Percentiles rank a stretch among this genome's conserved stretches.
Conservation (phyloP, 2,329 filamentous ascomycete genomes). For the Claviceps lovelessii region DNA sequence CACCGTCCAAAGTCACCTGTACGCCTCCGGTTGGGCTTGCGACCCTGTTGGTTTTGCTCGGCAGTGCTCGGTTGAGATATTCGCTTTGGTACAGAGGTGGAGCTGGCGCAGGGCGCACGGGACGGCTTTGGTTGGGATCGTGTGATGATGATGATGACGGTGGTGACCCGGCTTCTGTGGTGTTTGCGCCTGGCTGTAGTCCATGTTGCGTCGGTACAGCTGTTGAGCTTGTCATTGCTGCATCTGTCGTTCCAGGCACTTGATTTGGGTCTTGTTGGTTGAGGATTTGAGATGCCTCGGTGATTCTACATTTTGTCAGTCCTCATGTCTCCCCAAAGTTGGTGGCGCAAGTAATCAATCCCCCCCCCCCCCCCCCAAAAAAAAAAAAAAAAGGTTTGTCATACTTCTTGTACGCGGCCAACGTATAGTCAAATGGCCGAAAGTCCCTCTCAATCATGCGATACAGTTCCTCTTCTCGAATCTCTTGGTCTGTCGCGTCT, state of each 20-base stretch:
- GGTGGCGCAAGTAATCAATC: not conserved
- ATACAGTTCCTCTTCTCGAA: conserved; percentile 85
- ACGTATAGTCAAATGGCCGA: conserved; percentile 87
- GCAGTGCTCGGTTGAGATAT: conserved; percentile 31
- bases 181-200: conserved; percentile 5
- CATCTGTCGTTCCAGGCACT: conserved; percentile 35
- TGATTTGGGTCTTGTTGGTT: conserved; percentile 17
- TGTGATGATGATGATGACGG: conserved; percentile 11
- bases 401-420: conserved; percentile 62
- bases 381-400: conserved; percentile 11
- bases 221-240: conserved; percentile 27
- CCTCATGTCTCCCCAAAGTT: not conserved
- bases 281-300: conserved; percentile 15
- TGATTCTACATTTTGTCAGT: conserved; percentile 21
- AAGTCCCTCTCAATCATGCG: conserved; percentile 90
- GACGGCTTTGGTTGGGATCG: conserved; percentile 13
- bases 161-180: not conserved
- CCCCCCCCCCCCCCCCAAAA: too few relatives aligned
- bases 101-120: conserved; percentile 19
- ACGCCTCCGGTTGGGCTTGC: conserved; percentile 70
- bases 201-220: not conserved
- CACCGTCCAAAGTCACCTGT: conserved; percentile 79
- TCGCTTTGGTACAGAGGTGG: conserved; percentile 34
- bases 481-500: conserved; percentile 89
- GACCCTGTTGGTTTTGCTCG: conserved; percentile 51